phyloP scores from a whole-genome alignment of 345 rosid genomes.

The Angophora floribunda region DNA sequence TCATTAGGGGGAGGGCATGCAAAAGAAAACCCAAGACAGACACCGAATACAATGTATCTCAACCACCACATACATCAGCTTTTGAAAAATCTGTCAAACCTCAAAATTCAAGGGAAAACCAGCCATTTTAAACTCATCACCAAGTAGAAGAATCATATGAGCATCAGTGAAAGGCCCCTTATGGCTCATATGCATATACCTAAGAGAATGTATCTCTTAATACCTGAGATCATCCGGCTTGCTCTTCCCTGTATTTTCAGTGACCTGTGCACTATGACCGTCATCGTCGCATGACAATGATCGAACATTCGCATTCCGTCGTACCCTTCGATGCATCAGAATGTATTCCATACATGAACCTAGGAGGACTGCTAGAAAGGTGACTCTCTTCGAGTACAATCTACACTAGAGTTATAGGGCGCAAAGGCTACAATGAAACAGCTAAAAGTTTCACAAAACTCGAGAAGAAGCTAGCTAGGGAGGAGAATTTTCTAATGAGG shows the following conservation, averaged over 20 bases:
- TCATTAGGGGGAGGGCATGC: constrained; percentile 10
- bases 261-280: neutral
- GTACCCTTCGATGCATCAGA: neutral
- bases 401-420: neutral
- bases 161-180: neutral
- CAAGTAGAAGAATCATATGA: neutral
- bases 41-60: neutral
- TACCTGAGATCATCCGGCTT: neutral
- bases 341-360: neutral
- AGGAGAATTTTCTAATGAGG: neutral
- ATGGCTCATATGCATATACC: neutral
- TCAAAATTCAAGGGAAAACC: neutral
- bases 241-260: neutral
- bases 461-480: neutral
- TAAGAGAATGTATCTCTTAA: neutral
- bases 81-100: neutral
- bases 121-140: neutral
- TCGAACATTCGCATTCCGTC: neutral
- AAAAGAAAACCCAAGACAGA: neutral
- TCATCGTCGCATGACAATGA: neutral
- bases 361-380: neutral
- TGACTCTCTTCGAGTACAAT: neutral
- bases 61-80: neutral
- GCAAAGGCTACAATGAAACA: neutral
- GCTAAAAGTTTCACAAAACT: neutral